phyloP scores from a whole-genome alignment of 805 yeast species.

The Yarrowia sp. region DNA sequence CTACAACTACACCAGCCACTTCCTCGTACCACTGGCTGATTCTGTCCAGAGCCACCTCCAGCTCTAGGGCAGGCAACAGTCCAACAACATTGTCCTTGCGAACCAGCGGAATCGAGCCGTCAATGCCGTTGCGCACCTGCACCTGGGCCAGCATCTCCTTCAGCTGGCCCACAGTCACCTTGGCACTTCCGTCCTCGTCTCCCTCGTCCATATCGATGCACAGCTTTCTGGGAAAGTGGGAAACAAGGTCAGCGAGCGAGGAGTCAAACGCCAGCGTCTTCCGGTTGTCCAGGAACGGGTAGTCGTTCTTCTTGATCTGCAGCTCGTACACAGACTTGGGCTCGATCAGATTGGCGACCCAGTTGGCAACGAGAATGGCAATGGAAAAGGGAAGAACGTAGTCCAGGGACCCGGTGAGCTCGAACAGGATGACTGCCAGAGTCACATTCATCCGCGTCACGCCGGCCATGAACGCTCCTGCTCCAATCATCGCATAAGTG shows the following conservation, averaged over 20 bases:
- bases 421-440: conserved; percentile 92
- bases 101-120: conserved; percentile 62
- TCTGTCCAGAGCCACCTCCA: conserved; percentile 60
- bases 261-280: conserved; percentile 49
- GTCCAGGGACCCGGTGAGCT: conserved; percentile 62
- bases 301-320: conserved; percentile 56
- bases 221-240: conserved; percentile 43
- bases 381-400: conserved; percentile 65
- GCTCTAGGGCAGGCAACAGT: conserved; percentile 57
- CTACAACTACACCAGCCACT: conserved; percentile 2
- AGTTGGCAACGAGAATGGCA: conserved; percentile 62
- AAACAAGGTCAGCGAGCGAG: conserved; percentile 55
- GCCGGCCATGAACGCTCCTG: conserved; percentile 94
- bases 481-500: conserved; percentile 93
- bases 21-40: conserved; percentile 46
- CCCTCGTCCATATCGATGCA: conserved; percentile 54
- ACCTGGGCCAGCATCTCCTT: conserved; percentile 51
- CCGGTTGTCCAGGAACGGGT: conserved; percentile 61
- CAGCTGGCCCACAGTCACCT: conserved; percentile 50
- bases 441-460: conserved; percentile 91
- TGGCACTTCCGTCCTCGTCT: conserved; percentile 42
- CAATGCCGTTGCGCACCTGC: conserved; percentile 56
- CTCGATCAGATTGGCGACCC: conserved; percentile 62
- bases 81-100: conserved; percentile 54
- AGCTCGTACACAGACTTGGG: conserved; percentile 60